Base-by-base conservation (phyloP, 805 yeast species). In the Millerago galiae region DNA sequence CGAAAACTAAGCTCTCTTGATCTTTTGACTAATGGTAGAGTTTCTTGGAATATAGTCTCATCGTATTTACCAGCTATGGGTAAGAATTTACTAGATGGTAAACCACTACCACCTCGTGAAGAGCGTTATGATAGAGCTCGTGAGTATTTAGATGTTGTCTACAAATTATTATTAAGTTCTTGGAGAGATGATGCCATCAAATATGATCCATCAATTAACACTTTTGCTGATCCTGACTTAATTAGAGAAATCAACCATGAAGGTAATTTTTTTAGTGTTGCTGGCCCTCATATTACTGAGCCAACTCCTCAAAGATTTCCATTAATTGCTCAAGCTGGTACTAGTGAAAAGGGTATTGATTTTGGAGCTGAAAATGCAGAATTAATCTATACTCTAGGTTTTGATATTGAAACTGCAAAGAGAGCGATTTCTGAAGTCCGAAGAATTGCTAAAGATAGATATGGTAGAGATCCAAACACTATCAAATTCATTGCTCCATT, bases 31-130 rank as follows among this genome's bases (percentile, higher is more conserved):
- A 56, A 56, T 12, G 74, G 74, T 12, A 58, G 74, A 46, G 52
- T 68, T 39, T 72, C 73, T 21, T 69, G 74, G 74, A 69, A 69
- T 47, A 61, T 69, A 15, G 74, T 69, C 24, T 61, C 71, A 9
- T 63, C 70, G 5, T 67, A 68, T 38, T 51, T 68, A 40, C 70
- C 67, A 38, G 58, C 67, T 49, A 71, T 71, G 6, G 65, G 72
- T 7, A 54, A 62, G 44, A 64, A 67, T 40, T 48, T 65, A 30
- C 50, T 66, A 28, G 65, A 67, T 40, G 66, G 65, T 4, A 61
- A 57, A 31, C 41, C 51, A 4, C 55, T 67, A 24, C 66, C 70
- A 10, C 63, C 58, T 2, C 72, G 68, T 45, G 70, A 65, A 33
- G 68, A 66, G 41, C 61, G 74, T 40, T 69, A 69, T 44, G 56